Evolutionary conservation across 495 filamentous ascomycete genomes (phyloP).

Genomic region (Jackrogersella multiformis): DNA sequence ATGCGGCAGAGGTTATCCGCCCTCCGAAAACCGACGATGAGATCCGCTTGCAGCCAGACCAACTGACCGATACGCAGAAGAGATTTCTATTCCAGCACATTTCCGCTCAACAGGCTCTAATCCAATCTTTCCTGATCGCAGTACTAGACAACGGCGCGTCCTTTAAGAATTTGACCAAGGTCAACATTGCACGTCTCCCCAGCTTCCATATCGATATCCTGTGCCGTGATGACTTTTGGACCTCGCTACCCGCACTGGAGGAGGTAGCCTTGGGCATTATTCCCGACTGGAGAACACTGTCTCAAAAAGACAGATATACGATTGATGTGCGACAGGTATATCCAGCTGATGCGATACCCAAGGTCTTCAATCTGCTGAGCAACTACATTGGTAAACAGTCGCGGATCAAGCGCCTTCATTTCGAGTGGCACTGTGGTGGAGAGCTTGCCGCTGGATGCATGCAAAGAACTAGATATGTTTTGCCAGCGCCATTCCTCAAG

Average conservation of each 20-base stretch:
- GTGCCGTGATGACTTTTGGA: conserved; percentile 61
- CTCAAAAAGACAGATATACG: conserved; percentile 49
- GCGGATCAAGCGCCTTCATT: conserved; percentile 58
- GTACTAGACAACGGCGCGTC: conserved; percentile 56
- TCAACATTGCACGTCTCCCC: conserved; percentile 64
- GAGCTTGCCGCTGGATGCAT: conserved; percentile 62
- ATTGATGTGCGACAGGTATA: conserved; percentile 50
- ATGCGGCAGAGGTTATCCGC: background rate
- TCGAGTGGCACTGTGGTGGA: conserved; percentile 67
- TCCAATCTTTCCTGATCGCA: conserved; percentile 64
- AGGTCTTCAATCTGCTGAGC: conserved; percentile 56
- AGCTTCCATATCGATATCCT: conserved; percentile 57
- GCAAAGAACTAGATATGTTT: conserved; percentile 60
- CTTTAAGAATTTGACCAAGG: conserved; percentile 54
- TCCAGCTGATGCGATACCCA: conserved; percentile 54
- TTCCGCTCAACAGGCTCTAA: conserved; percentile 66
- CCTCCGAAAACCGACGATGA: rapidly evolving
- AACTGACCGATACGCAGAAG: conserved; percentile 59
- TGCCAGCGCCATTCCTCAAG: conserved; percentile 61
- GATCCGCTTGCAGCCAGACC: conserved; percentile 30
- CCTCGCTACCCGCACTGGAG: conserved; percentile 52
- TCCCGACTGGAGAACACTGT: conserved; percentile 63
- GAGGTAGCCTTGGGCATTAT: conserved; percentile 59
- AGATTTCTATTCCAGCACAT: conserved; percentile 67
- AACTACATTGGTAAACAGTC: conserved; percentile 48